A percentile compares a stretch with the other conserved stretches of the same genome.
Evolutionary conservation across 495 filamentous ascomycete genomes (phyloP).

Genomic region (Podospora didyma): DNA sequence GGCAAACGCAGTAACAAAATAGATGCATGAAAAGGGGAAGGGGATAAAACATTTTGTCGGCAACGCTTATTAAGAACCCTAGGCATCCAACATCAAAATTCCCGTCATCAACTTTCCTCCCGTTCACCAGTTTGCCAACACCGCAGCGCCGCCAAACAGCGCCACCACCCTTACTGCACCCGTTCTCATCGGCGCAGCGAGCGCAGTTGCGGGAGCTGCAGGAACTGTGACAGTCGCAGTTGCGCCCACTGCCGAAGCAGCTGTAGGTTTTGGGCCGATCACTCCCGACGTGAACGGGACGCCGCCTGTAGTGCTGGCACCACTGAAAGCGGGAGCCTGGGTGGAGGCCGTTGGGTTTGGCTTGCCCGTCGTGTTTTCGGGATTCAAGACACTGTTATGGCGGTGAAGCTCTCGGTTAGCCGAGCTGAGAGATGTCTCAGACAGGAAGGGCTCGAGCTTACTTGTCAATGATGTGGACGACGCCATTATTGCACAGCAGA

Average conservation of each 20-base stretch:
- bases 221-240: slow-evolving; percentile 19
- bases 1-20: no score
- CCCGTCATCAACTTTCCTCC: not conserved
- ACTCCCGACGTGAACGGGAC: slow-evolving; percentile 47
- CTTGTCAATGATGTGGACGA: slow-evolving; percentile 63
- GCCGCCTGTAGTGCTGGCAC: slow-evolving; percentile 38
- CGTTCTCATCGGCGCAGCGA: slow-evolving; percentile 22
- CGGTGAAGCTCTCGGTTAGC: not conserved
- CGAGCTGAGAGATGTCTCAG: not conserved
- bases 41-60: no score
- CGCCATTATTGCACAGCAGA: slow-evolving; percentile 61
- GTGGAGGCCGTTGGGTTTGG: slow-evolving; percentile 43
- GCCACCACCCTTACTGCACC: slow-evolving; percentile 31
- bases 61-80: no score
- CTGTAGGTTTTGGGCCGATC: slow-evolving; percentile 21
- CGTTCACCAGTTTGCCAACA: slow-evolving; percentile 11
- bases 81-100: no score
- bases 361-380: slow-evolving; percentile 42
- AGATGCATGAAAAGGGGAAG: no score
- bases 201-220: slow-evolving; percentile 7
- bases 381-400: slow-evolving; percentile 62
- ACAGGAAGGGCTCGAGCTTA: slow-evolving; percentile 15
- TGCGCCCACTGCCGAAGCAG: slow-evolving; percentile 19
- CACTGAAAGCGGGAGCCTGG: slow-evolving; percentile 48
- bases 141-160: slow-evolving; percentile 34